These are phyloP conservation scores for Phytopythium chamaehyphon DNA, from an alignment of 352 stramenopile species.

Conservation along the genomic window DNA sequence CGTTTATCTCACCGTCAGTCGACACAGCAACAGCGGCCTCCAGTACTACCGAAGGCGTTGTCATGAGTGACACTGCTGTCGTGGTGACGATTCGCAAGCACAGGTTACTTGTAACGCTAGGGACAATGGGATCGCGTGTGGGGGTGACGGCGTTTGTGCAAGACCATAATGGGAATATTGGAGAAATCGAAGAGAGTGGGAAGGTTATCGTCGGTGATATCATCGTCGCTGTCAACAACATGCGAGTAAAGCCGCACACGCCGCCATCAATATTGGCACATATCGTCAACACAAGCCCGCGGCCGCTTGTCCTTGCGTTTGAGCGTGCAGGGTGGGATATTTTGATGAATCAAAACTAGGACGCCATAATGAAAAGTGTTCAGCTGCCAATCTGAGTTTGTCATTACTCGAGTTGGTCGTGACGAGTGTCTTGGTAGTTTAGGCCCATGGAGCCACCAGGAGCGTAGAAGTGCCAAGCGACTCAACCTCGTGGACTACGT, in stretches of 20 bases:
- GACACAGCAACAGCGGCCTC: neutral
- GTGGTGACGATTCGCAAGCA: conserved; percentile 31
- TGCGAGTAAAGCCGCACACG: conserved; percentile 18
- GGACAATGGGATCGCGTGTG: conserved; percentile 38
- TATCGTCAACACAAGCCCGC: conserved; percentile 29
- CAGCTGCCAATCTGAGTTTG: conserved; percentile 3
- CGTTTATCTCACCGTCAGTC: conserved; percentile 37
- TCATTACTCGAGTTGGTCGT: too few species aligned
- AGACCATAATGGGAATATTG: conserved; percentile 34
- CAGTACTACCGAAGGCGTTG: neutral
- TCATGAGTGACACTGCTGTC: conserved; percentile 22
- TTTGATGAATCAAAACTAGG: conserved; percentile 9
- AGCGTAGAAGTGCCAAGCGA: too few species aligned
- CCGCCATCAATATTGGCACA: conserved; percentile 39
- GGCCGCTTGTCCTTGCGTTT: conserved; percentile 56
- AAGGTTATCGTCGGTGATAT: conserved; percentile 63
- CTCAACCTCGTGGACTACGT: too few species aligned
- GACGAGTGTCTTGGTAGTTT: too few species aligned
- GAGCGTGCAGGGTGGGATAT: conserved; percentile 63
- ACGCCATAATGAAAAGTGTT: conserved; percentile 7
- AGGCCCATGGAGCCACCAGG: too few species aligned
- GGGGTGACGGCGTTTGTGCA: conserved; percentile 58
- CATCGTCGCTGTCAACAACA: conserved; percentile 50
- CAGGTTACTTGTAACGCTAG: conserved; percentile 58
- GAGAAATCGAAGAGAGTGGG: conserved; percentile 69